Evolutionary conservation across 228 moss, liverwort and hornwort species (phyloP).

Genomic region (Sphagnum magellanicum): DNA sequence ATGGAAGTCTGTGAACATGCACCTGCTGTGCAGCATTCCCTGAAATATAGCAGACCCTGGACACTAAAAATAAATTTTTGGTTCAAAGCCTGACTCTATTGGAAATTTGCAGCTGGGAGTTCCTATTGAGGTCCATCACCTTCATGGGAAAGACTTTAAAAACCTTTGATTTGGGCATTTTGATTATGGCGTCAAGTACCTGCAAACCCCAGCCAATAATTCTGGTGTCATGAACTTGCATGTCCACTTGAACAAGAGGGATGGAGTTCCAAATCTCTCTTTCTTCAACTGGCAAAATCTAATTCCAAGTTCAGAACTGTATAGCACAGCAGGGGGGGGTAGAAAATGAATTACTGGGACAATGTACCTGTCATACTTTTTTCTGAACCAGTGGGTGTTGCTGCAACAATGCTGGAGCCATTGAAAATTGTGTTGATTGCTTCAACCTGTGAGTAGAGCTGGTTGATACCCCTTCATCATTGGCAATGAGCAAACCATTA

Average conservation of each 20-base stretch:
- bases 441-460: conserved; percentile 54
- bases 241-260: no score
- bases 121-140: conserved; percentile 10
- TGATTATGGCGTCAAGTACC: conserved; percentile 56
- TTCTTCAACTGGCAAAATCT: no score
- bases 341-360: conserved; percentile 25
- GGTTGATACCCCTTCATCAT: conserved; percentile 33
- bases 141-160: conserved; percentile 54
- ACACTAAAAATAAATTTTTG: no score
- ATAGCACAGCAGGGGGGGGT: no score
- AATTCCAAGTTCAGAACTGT: no score
- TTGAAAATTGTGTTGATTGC: conserved; percentile 58
- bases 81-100: no score
- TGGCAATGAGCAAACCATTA: not conserved
- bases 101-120: no score
- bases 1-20: no score
- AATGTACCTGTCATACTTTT: conserved; percentile 59
- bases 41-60: no score
- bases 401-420: conserved; percentile 62
- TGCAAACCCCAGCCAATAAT: conserved; percentile 5
- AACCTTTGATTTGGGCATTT: conserved; percentile 46
- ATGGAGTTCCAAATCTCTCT: no score
- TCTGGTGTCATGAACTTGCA: no score
- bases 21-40: no score
- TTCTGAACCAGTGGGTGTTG: conserved; percentile 57